phyloP scores from a whole-genome alignment of 2,329 filamentous ascomycete genomes.

The Huntiella omanensis region DNA sequence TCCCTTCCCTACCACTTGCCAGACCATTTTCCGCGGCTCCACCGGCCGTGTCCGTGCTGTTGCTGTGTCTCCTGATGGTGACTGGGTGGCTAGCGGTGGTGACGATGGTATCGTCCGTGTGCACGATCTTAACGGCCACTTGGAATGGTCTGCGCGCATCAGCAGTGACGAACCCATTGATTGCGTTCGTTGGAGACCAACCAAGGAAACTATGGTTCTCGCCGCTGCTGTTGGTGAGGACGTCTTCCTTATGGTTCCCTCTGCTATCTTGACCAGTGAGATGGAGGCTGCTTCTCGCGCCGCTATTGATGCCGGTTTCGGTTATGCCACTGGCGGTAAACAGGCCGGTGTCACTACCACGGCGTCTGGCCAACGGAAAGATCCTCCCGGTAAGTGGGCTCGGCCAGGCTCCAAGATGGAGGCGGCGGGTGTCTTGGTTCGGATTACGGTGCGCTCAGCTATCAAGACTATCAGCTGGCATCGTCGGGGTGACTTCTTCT shows the following conservation, averaged over 20 bases:
- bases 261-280: slow-evolving; percentile 51
- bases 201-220: slow-evolving; percentile 60
- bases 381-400: slow-evolving; percentile 63
- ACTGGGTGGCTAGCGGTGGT: slow-evolving; percentile 77
- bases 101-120: slow-evolving; percentile 85
- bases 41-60: slow-evolving; percentile 73
- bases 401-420: slow-evolving; percentile 58
- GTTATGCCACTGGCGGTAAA: slow-evolving; percentile 57
- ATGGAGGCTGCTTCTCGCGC: slow-evolving; percentile 57
- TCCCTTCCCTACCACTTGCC: slow-evolving; percentile 82
- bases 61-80: slow-evolving; percentile 66
- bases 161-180: slow-evolving; percentile 66
- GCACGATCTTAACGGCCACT: slow-evolving; percentile 79
- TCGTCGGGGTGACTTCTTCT: slow-evolving; percentile 81
- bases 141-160: slow-evolving; percentile 69
- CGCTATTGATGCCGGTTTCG: slow-evolving; percentile 74
- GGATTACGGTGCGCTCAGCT: slow-evolving; percentile 58
- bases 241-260: slow-evolving; percentile 67
- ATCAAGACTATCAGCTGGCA: slow-evolving; percentile 91
- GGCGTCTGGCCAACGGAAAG: slow-evolving; percentile 44
- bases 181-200: slow-evolving; percentile 75
- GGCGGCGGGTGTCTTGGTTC: slow-evolving; percentile 60
- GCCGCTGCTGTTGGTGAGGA: slow-evolving; percentile 72
- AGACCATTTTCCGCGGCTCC: slow-evolving; percentile 75
- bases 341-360: slow-evolving; percentile 28